Conservation (phyloP, 257 asterid genomes). For the Jacaranda mimosifolia region DNA sequence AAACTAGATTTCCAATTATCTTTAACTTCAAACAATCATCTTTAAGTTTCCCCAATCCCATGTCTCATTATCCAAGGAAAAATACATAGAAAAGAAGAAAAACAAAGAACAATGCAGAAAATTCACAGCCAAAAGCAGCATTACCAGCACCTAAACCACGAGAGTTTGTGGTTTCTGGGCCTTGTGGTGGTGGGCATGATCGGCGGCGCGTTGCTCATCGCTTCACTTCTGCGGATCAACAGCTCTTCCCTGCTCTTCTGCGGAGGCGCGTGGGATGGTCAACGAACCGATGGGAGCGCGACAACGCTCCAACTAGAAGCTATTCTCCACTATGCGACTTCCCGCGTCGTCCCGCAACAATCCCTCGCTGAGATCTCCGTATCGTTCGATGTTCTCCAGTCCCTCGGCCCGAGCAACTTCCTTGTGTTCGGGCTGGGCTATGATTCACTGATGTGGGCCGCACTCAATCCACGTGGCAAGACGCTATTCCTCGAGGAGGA, state of each 20-base stretch:
- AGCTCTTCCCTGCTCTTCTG: conserved; percentile 37
- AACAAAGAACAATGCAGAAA: conserved; percentile 45
- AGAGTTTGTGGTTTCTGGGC: conserved; percentile 44
- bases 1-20: neutral
- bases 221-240: conserved; percentile 7
- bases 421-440: conserved; percentile 88
- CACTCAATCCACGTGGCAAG: conserved; percentile 71
- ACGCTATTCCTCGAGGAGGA: conserved; percentile 90
- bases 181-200: conserved; percentile 51
- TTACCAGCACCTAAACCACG: conserved; percentile 38
- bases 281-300: neutral
- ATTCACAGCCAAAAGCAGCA: conserved; percentile 26
- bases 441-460: conserved; percentile 90
- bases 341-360: conserved; percentile 67
- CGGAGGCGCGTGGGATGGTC: conserved; percentile 35
- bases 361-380: conserved; percentile 52
- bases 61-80: neutral
- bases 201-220: conserved; percentile 49
- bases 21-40: neutral
- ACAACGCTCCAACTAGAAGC: conserved; percentile 53
- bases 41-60: neutral
- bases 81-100: neutral
- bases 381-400: conserved; percentile 51
- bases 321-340: conserved; percentile 67
- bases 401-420: conserved; percentile 59